These are phyloP conservation scores for Kodamaea lidongshanica DNA, from an alignment of 805 yeast species.

Conservation along the genomic window DNA sequence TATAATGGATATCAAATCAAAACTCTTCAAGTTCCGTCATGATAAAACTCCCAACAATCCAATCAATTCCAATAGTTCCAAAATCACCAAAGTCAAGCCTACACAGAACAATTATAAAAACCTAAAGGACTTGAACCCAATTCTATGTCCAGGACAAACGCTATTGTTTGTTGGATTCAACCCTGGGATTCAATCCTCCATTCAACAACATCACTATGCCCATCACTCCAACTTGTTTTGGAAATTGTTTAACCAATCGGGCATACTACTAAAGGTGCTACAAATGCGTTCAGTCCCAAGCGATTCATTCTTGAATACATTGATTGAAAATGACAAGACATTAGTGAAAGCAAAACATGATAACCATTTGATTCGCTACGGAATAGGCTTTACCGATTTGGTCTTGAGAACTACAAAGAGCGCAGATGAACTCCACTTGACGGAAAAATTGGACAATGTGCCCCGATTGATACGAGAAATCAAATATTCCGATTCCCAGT, in stretches of 20 bases:
- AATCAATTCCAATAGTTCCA: no score
- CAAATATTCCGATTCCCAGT: slow-evolving; percentile 28
- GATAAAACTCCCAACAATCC: slow-evolving; percentile 8
- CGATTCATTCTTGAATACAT: slow-evolving; percentile 11
- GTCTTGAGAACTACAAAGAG: slow-evolving; percentile 58
- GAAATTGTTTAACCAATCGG: slow-evolving; percentile 53
- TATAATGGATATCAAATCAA: slow-evolving; percentile 10
- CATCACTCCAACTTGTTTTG: slow-evolving; percentile 65
- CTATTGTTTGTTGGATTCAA: slow-evolving; percentile 65
- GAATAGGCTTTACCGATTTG: slow-evolving; percentile 67
- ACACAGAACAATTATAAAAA: slow-evolving; percentile 5
- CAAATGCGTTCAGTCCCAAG: not conserved
- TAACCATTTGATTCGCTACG: slow-evolving; percentile 34
- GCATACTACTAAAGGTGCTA: slow-evolving; percentile 28
- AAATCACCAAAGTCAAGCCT: slow-evolving; percentile 1
- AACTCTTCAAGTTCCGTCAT: slow-evolving; percentile 14
- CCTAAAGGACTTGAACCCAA: slow-evolving; percentile 27
- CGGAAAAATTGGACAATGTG: slow-evolving; percentile 52
- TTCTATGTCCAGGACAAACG: slow-evolving; percentile 18
- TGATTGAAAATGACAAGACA: slow-evolving; percentile 11
- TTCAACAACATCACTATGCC: slow-evolving; percentile 64
- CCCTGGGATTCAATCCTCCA: slow-evolving; percentile 61
- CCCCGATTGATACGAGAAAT: slow-evolving; percentile 46
- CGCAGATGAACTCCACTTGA: slow-evolving; percentile 45
- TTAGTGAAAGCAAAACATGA: slow-evolving; percentile 33